Percentiles rank a stretch among this genome's conserved stretches.
These are phyloP conservation scores for Aspergillus oerlinghausenensis DNA, from an alignment of 2,329 filamentous ascomycete genomes.

Conservation along the genomic window DNA sequence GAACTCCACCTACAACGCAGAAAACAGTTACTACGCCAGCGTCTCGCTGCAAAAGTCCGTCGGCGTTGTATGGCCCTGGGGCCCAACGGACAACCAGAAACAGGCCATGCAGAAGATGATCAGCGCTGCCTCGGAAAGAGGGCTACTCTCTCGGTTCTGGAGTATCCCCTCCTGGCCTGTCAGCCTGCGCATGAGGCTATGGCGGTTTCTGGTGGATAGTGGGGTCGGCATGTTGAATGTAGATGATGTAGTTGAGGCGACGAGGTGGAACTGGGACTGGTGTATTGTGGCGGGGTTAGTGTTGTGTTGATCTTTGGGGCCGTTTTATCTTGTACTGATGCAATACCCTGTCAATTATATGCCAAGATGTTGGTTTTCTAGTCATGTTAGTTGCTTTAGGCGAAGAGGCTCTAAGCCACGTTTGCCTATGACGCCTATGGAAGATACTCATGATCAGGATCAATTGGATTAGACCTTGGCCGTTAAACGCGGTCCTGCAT, in stretches of 20 bases:
- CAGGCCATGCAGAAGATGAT: background rate
- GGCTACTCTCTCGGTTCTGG: background rate
- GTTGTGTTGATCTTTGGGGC: background rate
- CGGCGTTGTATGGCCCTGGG: background rate
- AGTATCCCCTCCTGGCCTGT: background rate
- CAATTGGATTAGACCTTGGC: background rate
- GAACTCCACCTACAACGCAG: background rate
- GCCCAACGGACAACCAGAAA: background rate
- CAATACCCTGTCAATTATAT: background rate
- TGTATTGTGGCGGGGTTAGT: background rate
- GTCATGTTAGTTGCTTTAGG: background rate
- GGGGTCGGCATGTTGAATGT: conserved; percentile 3
- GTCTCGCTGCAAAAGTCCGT: background rate
- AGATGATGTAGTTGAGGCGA: background rate
- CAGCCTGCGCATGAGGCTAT: conserved; percentile 3
- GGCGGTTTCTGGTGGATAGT: conserved; percentile 1
- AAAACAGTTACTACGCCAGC: background rate
- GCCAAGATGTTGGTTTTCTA: background rate
- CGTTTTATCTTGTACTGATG: background rate
- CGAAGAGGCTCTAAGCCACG: background rate
- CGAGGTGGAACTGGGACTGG: background rate
- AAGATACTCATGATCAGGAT: background rate
- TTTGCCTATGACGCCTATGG: background rate
- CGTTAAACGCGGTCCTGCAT: too few relatives aligned
- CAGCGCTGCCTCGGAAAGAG: background rate